A percentile compares a stretch with the other conserved stretches of the same genome.
Conservation (phyloP, 148 eudicot genomes). For the Pouteria glomerata region DNA sequence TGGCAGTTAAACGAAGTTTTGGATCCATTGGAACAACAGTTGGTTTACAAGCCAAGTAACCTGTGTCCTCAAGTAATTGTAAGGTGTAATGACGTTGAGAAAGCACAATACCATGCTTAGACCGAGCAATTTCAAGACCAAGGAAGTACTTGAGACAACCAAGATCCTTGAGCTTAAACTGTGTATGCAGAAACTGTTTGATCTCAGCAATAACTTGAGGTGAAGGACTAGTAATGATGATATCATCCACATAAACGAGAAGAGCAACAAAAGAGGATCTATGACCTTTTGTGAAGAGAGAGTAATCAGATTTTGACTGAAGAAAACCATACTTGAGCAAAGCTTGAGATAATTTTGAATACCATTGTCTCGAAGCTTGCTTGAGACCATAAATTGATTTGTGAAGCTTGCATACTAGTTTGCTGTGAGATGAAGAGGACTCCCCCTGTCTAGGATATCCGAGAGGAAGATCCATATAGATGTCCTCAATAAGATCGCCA, state of each 20-base stretch:
- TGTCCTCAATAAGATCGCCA: conserved; percentile 4
- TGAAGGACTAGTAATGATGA: not conserved
- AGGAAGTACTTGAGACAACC: not conserved
- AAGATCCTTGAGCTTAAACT: not conserved
- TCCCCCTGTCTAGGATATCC: not conserved
- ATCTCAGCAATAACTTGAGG: not conserved
- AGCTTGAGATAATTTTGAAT: not conserved
- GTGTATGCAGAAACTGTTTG: not conserved
- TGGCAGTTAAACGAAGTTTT: not conserved
- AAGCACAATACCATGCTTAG: not conserved
- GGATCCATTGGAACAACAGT: not conserved
- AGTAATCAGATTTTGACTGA: not conserved
- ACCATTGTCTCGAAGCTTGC: conserved; percentile 7
- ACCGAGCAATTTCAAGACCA: conserved; percentile 3
- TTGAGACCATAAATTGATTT: conserved; percentile 8
- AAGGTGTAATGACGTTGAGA: not conserved
- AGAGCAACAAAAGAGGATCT: not conserved
- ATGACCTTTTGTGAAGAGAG: not conserved
- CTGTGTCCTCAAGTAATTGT: not conserved
- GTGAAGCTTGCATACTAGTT: not conserved
- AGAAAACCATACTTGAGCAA: not conserved
- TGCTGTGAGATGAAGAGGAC: not conserved
- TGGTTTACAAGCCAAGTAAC: not conserved
- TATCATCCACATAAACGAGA: not conserved
- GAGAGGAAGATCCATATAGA: not conserved